Evolutionary conservation across 208 protist genomes (phyloP).

Genomic region (Trypanosoma conorhini): DNA sequence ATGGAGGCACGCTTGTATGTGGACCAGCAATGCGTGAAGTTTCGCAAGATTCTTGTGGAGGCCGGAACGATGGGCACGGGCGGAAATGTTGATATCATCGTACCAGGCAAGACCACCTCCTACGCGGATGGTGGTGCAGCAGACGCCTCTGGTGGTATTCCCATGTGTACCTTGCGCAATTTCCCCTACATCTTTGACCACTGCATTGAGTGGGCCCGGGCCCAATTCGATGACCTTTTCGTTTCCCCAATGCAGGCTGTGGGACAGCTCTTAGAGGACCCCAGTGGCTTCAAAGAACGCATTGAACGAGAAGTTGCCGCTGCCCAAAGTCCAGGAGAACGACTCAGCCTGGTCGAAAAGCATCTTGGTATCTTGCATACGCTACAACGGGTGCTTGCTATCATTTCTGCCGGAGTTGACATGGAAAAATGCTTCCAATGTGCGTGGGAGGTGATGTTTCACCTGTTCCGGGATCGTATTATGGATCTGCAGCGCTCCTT

Average conservation of each 20-base stretch:
- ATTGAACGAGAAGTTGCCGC: conserved; percentile 63
- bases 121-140: conserved; percentile 97
- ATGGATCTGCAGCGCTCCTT: conserved; percentile 97
- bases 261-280: conserved; percentile 82
- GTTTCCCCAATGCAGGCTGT: conserved; percentile 83
- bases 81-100: conserved; percentile 98
- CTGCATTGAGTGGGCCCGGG: conserved; percentile 96
- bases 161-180: conserved; percentile 99
- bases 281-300: conserved; percentile 55
- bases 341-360: conserved; percentile 79
- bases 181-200: conserved; percentile 99
- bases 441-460: conserved; percentile 95
- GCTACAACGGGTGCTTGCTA: conserved; percentile 53
- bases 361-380: conserved; percentile 55
- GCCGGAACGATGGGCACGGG: conserved; percentile 99
- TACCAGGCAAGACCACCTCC: conserved; percentile 97
- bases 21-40: conserved; percentile 95
- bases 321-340: conserved; percentile 68
- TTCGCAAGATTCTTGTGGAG: conserved; percentile 98
- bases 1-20: conserved; percentile 97
- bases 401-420: conserved; percentile 51
- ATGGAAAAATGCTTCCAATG: conserved; percentile 96
- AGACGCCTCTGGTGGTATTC: conserved; percentile 97
- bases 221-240: conserved; percentile 53
- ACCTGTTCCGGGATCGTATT: conserved; percentile 97